Base-by-base conservation (phyloP, 345 rosid genomes). In the Eucalyptus urophylla region DNA sequence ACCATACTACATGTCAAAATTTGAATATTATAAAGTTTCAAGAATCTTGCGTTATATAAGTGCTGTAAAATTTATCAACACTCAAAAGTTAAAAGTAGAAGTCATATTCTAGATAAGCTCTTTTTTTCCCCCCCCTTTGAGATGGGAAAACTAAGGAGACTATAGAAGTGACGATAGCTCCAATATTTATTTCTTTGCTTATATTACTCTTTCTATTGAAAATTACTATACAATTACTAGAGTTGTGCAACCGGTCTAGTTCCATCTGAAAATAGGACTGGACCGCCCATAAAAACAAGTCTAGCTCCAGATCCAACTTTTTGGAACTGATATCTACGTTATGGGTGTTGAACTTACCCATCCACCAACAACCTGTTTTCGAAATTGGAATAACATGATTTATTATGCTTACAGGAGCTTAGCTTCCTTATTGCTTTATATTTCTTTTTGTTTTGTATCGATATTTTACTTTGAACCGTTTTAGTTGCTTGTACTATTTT, bases 221-320 rank as follows among this genome's bases (percentile, higher is more conserved):
- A 27, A 29, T 62, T 62, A 27, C 14, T 60, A 27, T 13, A 6
- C 4, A 60, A 12, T 27, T 60, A 27, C 69, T 53, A 53, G 5
- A 53, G 58, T 53, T 53, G 58, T 53, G 58, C 25, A 8, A 4
- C 6, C 6, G 3, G 62, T 56, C 29, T 24, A 5, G 29, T 56
- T 56, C 29, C 6, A 56, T 25, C 0, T 0, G 3, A 24, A 25
- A 56, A 22, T 56, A 24, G 62, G 62, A 56, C 0, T 1, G 29
- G 6, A 56, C 29, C 6, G 13, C 29, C 62, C 62, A 24, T 24
- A 56, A 56, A 56, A 22, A 56, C 6, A 56, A 25, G 29, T 25
- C 0, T 2, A 3, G 29, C 4, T 56, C 29, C 0, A 2, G 3
- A 22, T 56, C 29, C 62, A 9, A 56, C 3, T 24, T 9, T 56